Evolutionary conservation across 2,329 filamentous ascomycete species (phyloP), one percentile per base, ranked within the genome.

Genomic region (Phyllosticta capitalensis): DNA sequence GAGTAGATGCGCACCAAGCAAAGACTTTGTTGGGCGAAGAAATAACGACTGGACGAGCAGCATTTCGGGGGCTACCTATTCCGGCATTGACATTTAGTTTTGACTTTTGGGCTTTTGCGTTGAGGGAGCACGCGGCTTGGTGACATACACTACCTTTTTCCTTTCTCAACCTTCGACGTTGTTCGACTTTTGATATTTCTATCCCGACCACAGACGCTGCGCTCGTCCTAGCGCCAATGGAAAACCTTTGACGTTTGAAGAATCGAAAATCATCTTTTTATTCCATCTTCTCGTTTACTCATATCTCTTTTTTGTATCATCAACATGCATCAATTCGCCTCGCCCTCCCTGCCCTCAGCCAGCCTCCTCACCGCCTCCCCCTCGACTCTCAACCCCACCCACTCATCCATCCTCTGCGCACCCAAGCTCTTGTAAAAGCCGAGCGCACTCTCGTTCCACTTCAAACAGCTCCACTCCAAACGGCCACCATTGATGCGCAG

Each of bases 361-460:
- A 92, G 70, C 74, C 81, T 85, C 26, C 70, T 74, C 72, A 92
- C 68, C 0, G 74, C 81, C 17, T 87, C 82, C 2, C 85, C 82
- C 61, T 91, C 87, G 1, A 91, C 84, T 33, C 89, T 81, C 83
- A 92, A 85, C 1, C 83, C 83, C 17, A 89, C 81, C 89, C 88
- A 92, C 61, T 88, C 86, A 62, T 78, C 76, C 85, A 86, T 84
- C 64, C 78, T 75, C 65, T 74, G 78, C 1, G 88, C 89, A 0
- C 89, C 89, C 58, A 79, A 62, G 22, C 69, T 68, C 64, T 79
- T 74, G 67, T 97, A 97, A 69, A 97, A 96, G 66, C 85, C 79
- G 75, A 97, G 88, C 71, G 88, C 92, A 7, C 90, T 89, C 78
- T 89, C 83, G 69, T 97, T 97, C 91, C 91, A 96, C 75, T 89